Evolutionary conservation across 2,329 filamentous ascomycete species (phyloP), one percentile per base, ranked within the genome.

Genomic region (Alternaria triticina): DNA sequence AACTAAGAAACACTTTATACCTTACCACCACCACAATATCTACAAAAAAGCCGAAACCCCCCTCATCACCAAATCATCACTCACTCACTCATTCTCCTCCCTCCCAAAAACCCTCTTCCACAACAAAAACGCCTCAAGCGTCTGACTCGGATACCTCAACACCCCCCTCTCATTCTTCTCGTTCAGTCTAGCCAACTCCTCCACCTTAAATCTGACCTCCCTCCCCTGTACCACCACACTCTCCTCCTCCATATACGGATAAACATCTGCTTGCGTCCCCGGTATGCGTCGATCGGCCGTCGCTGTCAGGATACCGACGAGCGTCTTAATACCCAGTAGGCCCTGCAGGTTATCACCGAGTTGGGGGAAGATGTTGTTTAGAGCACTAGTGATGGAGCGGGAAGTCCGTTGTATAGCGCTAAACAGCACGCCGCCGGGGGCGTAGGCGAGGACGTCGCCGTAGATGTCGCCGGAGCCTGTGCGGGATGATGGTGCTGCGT

Each of bases 391-490:
- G 13, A 68, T 49, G 11, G 40, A 22, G 2, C 47, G 56, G 6
- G 67, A 69, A 1, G 72, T 54, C 6, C 71, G 66, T 5, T 70
- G 65, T 0, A 77, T 43, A 0, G 59, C 27, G 6, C 64, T 59
- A 6, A 70, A 56, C 4, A 79, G 15, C 15, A 47, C 45, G 40
- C 77, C 77, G 1, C 66, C 74, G 3, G 77, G 77, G 2, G 66
- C 76, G 46, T 76, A 78, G 4, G 67, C 58, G 1, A 77, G 64
- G 0, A 77, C 64, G 13, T 74, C 63, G 56, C 71, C 70, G 62
- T 79, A 79, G 10, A 79, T 70, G 13, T 80, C 78, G 12, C 78
- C 78, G 28, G 70, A 75, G 3, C 78, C 78, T 2, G 70, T 73
- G 3, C 54, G 57, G n/a, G n/a, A n/a, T n/a, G n/a, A n/a, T n/a